Conservation (phyloP, 495 filamentous ascomycete species). For the Aspergillus bridgeri region DNA sequence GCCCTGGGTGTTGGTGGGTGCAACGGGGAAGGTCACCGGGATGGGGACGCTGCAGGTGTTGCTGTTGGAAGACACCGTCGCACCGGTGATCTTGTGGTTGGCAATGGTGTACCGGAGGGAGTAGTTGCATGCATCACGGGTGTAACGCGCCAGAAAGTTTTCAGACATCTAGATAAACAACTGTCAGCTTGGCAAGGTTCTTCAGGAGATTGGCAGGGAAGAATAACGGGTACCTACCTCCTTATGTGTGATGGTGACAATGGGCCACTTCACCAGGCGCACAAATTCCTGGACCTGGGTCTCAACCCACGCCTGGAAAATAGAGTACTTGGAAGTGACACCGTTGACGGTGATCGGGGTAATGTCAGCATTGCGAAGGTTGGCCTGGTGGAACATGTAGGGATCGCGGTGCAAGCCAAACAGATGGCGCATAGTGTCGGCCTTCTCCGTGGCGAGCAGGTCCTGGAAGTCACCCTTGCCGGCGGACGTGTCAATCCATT, state of each 20-base stretch:
- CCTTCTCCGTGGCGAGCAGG: slow-evolving; percentile 47
- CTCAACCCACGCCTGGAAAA: slow-evolving; percentile 63
- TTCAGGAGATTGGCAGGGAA: neutral
- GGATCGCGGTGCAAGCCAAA: slow-evolving; percentile 51
- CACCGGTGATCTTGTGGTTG: slow-evolving; percentile 43
- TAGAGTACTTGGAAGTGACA: slow-evolving; percentile 43
- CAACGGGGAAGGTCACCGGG: slow-evolving; percentile 54
- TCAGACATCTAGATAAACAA: slow-evolving; percentile 39
- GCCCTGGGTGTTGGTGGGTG: slow-evolving; percentile 37
- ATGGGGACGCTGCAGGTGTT: slow-evolving; percentile 52
- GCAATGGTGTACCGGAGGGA: slow-evolving; percentile 44
- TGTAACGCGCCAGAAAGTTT: slow-evolving; percentile 48
- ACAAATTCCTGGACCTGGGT: slow-evolving; percentile 53
- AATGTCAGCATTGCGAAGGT: slow-evolving; percentile 51
- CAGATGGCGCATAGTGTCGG: slow-evolving; percentile 53
- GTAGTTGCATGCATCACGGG: slow-evolving; percentile 53
- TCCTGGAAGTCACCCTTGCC: slow-evolving; percentile 47
- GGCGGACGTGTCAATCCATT: slow-evolving; percentile 60
- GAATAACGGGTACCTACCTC: slow-evolving; percentile 27
- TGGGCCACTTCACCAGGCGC: slow-evolving; percentile 56
- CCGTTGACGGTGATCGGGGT: slow-evolving; percentile 50
- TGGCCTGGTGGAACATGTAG: slow-evolving; percentile 56
- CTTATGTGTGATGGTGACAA: slow-evolving; percentile 54
- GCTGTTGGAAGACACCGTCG: slow-evolving; percentile 48
- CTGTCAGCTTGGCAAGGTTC: neutral